These are phyloP conservation scores for Micractinium sp. DNA, from an alignment of 139 green algal genomes.

Conservation along the genomic window DNA sequence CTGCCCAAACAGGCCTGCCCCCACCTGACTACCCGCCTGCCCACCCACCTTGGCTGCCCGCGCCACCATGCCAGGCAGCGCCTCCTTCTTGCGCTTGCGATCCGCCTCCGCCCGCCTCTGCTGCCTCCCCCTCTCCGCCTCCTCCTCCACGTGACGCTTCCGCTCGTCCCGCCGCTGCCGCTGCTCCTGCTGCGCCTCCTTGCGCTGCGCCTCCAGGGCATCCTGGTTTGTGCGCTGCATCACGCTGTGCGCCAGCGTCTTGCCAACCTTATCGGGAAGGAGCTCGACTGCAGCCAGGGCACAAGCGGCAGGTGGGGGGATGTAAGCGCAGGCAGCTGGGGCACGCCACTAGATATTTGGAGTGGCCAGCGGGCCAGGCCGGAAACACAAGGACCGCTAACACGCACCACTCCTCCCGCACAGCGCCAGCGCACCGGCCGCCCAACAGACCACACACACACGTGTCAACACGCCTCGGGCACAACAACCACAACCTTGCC, in stretches of 20 bases:
- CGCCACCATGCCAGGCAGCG: background rate
- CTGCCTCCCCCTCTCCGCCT: background rate
- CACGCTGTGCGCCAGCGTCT: background rate
- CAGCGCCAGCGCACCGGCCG: too few species aligned
- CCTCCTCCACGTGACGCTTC: too few species aligned
- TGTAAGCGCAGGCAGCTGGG: background rate
- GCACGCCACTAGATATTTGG: too few species aligned
- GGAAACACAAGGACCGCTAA: background rate
- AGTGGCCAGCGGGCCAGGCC: too few species aligned
- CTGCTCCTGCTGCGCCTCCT: background rate
- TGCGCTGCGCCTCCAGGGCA: background rate
- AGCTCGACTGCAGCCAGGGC: background rate
- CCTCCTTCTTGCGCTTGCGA: background rate
- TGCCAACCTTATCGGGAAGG: background rate
- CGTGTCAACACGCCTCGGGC: too few species aligned
- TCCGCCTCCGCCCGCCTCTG: too few species aligned
- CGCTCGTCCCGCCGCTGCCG: background rate
- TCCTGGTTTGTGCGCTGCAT: background rate
- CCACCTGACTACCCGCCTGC: background rate
- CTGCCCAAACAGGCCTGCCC: background rate
- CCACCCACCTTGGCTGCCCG: constrained; percentile 1
- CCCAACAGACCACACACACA: too few species aligned
- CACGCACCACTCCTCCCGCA: background rate
- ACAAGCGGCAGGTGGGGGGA: too few species aligned
- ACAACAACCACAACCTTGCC: too few species aligned